Conservation (phyloP, 208 protist species). For the Leishmania tropica region DNA sequence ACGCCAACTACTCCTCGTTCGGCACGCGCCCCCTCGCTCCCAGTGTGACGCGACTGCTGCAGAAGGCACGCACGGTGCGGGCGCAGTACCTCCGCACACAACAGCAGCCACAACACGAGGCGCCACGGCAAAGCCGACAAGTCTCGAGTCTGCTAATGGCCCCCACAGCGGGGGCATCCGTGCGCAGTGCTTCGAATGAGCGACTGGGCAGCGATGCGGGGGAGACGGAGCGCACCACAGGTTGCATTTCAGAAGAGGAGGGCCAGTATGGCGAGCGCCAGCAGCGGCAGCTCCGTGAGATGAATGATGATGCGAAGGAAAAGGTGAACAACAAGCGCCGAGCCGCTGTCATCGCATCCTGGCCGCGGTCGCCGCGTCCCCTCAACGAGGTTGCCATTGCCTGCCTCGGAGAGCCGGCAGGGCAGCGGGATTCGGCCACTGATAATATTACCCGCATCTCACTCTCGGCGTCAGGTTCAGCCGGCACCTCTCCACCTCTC, state of each 20-base stretch:
- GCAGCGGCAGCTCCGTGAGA: slow-evolving; percentile 10
- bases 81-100: slow-evolving; percentile 12
- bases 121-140: slow-evolving; percentile 9
- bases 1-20: slow-evolving; percentile 55
- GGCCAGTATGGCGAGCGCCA: not conserved
- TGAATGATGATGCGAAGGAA: slow-evolving; percentile 2
- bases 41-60: slow-evolving; percentile 19
- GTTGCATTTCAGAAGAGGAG: not conserved
- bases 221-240: not conserved
- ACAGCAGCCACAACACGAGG: slow-evolving; percentile 23
- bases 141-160: not conserved
- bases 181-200: not conserved
- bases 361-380: not conserved
- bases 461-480: not conserved
- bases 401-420: not conserved
- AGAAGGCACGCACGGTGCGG: slow-evolving; percentile 19
- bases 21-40: slow-evolving; percentile 44
- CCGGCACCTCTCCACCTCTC: not conserved
- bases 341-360: not conserved
- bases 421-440: not conserved
- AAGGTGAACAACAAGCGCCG: slow-evolving; percentile 27
- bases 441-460: not conserved
- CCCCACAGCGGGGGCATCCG: not conserved
- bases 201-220: not conserved
- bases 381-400: not conserved